Base-by-base conservation (phyloP, 805 yeast species). In the Saturnispora kantuleensis region DNA sequence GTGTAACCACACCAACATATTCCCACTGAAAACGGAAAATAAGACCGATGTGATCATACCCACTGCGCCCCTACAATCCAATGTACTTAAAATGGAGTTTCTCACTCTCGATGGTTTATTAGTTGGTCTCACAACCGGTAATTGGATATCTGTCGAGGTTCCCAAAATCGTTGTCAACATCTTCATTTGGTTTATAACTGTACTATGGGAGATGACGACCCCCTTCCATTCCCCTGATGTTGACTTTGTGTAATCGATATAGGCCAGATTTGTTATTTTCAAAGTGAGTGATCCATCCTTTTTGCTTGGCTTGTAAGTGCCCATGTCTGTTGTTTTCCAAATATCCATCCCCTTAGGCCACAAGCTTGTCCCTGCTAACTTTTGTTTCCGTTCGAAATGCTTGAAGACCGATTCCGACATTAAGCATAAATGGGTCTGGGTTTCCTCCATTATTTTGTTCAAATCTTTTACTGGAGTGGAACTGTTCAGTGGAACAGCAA, bases 191-290 rank as follows among this genome's bases (percentile, higher is more conserved):
- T 86, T 90, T 58, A 84, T 72, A 6, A 93, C 75, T 0, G 96
- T 88, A 47, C 86, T 70, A 59, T 93, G 97, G 18, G 93, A 84
- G 58, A 93, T 74, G 1, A 94, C 96, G 31, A 93, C 95, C 13
- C 99, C 99, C 47, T 96, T 71, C 31, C 88, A 64, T 51, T 89
- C 94, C 3, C 97, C 97, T 26, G 84, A 76, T 0, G 97, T 94
- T 1, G 94, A 83, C 53, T 89, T 76, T 0, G 93, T 78, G 57
- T 84, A 93, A 64, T 93, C 98, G 11, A 93, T 89, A 56, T 93
- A 93, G 0, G 97, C 96, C 47, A 93, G 66, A 56, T 86, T 94
- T 1, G 89, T 85, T 1, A 79, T 76, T 52, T 82, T 85, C 38
- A 79, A 64, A 0, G 84, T 76, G 1, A 89, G 86, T 1, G 73